Evolutionary conservation across 257 asterid genomes (phyloP), one percentile per base, ranked within the genome.

Genomic region (Schizonepeta tenuifolia): DNA sequence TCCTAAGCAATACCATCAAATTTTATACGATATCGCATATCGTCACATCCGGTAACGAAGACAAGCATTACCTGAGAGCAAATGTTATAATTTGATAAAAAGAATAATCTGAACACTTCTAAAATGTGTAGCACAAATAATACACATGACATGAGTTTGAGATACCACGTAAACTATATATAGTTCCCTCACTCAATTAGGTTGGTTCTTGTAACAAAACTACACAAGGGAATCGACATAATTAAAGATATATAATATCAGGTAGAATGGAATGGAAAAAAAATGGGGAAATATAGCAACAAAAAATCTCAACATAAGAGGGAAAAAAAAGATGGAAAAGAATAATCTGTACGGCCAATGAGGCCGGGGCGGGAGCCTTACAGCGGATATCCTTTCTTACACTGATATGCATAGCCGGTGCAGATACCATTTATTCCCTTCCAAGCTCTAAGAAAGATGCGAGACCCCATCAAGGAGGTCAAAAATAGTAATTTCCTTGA

Each of bases 341-440:
- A 83, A 84, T 75, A 58, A 73, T 75, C 69, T 82, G 79, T 73
- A 69, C 14, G 76, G 81, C 87, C 84, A 84, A 76, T 40, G 69
- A 77, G 74, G 75, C 83, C 77, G 44, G 73, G 69, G 44, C 43
- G 62, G 71, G 65, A 79, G 75, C 73, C 77, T 80, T 71, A 69
- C 53, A 71, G 63, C 51, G 76, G 82, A 67, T 36, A 74, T 77
- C 73, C 73, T 78, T 75, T 68, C 65, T 50, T 70, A 81, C 80
- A 73, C 79, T 76, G 63, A 72, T 67, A 69, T 54, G 77, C 72
- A 73, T 21, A 47, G 56, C 69, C 76, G 44, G 61, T 10, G 51
- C 49, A 73, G 44, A 58, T 73, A 60, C 72, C 74, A 33, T 79
- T 38, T 79, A 75, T 74, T 83, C 74, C 86, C 70, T 82, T 80